Conservation (phyloP, 768 basidiomycete genomes). For the Dioszegia hungarica region DNA sequence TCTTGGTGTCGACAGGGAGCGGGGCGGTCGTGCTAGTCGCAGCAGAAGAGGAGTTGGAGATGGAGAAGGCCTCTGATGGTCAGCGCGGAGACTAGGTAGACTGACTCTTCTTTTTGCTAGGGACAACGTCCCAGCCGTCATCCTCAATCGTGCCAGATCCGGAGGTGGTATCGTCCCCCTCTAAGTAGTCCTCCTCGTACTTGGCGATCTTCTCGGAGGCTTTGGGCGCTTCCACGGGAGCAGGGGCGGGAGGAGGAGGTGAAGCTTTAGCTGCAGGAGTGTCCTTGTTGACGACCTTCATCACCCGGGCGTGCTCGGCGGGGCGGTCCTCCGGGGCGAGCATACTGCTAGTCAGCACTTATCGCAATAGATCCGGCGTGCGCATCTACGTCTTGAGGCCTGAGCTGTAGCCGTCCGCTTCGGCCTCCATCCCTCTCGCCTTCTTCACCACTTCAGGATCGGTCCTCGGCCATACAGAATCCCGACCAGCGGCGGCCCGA, state of each 20-base stretch:
- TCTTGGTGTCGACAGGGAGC: slow-evolving; percentile 23
- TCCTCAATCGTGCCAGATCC: slow-evolving; percentile 17
- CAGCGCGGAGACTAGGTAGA: not conserved
- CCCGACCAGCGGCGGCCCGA: not conserved
- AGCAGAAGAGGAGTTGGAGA: slow-evolving; percentile 4
- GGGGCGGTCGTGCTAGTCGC: slow-evolving; percentile 16
- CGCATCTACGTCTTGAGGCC: no score
- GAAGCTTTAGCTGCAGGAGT: no score
- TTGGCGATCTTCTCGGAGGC: slow-evolving; percentile 12
- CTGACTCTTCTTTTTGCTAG: slow-evolving; percentile 34
- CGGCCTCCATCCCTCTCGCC: no score
- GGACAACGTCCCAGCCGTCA: slow-evolving; percentile 43
- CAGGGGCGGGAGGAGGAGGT: not conserved
- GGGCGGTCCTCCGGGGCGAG: slow-evolving; percentile 40
- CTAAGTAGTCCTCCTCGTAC: slow-evolving; percentile 25
- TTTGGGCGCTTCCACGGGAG: not conserved
- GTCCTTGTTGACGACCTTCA: slow-evolving; percentile 20
- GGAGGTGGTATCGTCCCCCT: slow-evolving; percentile 10
- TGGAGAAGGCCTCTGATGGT: slow-evolving; percentile 20
- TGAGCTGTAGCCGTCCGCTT: no score
- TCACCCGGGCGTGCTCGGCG: slow-evolving; percentile 31
- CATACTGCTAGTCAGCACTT: slow-evolving; percentile 24
- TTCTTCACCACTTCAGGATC: no score
- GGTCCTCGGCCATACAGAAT: no score
- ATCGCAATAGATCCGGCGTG: not conserved